Evolutionary conservation across 2,329 filamentous ascomycete genomes (phyloP).

Genomic region (Cucurbitaria berberidis): DNA sequence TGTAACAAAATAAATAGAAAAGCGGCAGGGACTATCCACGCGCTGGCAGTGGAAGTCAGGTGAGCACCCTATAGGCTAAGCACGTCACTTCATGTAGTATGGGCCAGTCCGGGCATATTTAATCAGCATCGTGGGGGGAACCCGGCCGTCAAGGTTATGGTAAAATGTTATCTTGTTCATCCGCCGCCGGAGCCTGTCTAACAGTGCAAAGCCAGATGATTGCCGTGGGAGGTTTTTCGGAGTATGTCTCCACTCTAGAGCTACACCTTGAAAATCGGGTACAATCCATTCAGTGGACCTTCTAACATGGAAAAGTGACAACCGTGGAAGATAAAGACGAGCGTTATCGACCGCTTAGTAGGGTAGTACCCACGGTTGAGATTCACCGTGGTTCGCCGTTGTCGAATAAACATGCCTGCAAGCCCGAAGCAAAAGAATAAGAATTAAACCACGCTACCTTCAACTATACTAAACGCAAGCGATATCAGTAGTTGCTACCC

Average conservation of each 20-base stretch:
- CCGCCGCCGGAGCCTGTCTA: neutral
- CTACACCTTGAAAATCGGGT: neutral
- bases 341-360: neutral
- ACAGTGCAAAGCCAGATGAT: neutral
- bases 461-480: no score
- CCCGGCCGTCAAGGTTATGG: no score
- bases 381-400: neutral
- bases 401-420: neutral
- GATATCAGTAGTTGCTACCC: no score
- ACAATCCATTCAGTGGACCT: neutral
- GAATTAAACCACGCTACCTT: no score
- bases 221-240: neutral
- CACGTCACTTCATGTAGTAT: no score
- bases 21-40: no score
- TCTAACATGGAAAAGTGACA: neutral
- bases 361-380: neutral
- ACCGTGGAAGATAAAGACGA: neutral
- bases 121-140: no score
- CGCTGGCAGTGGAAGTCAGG: no score
- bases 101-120: no score
- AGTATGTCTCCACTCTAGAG: neutral
- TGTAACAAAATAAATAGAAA: no score
- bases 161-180: no score
- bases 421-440: neutral
- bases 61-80: no score